These are phyloP conservation scores for Lentinula edodes DNA, from an alignment of 768 basidiomycete species.

Conservation along the genomic window DNA sequence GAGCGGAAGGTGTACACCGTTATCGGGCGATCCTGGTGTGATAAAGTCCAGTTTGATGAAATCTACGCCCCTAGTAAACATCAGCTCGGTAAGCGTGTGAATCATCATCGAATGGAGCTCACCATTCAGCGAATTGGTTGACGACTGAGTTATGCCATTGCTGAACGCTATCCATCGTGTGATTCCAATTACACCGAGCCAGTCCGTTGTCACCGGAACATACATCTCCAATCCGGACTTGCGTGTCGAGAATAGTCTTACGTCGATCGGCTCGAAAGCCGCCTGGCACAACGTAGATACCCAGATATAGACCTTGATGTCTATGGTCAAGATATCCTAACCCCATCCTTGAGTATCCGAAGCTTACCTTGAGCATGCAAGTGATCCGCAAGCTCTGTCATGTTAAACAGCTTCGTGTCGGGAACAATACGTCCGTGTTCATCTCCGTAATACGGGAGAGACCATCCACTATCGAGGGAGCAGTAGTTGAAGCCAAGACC, in stretches of 20 bases:
- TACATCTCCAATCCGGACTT: conserved; percentile 8
- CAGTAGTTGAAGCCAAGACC: conserved; percentile 6
- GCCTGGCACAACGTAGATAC: conserved; percentile 8
- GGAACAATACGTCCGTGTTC: conserved; percentile 7
- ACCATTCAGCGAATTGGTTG: conserved; percentile 8
- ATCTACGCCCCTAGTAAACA: conserved; percentile 4
- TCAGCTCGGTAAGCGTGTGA: too few relatives aligned
- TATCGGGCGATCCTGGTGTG: conserved; percentile 9
- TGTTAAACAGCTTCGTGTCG: conserved; percentile 3
- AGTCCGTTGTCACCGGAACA: conserved; percentile 7
- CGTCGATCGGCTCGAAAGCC: conserved; percentile 2
- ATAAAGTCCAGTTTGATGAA: conserved; percentile 11
- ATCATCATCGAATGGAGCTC: neutral
- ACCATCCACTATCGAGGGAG: conserved; percentile 9
- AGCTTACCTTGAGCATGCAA: conserved; percentile 3
- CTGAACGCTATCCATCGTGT: conserved; percentile 6
- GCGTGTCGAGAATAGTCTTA: conserved; percentile 5
- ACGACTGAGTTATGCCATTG: conserved; percentile 10
- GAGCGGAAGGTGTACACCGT: conserved; percentile 5
- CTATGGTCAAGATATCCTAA: neutral
- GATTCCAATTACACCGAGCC: conserved; percentile 7
- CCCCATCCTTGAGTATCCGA: neutral
- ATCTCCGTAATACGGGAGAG: conserved; percentile 4
- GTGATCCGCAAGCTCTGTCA: conserved; percentile 4
- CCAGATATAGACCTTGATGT: conserved; percentile 2